Base-by-base conservation (phyloP, 2,329 filamentous ascomycete genomes). In the Mycosphaerella sp. region DNA sequence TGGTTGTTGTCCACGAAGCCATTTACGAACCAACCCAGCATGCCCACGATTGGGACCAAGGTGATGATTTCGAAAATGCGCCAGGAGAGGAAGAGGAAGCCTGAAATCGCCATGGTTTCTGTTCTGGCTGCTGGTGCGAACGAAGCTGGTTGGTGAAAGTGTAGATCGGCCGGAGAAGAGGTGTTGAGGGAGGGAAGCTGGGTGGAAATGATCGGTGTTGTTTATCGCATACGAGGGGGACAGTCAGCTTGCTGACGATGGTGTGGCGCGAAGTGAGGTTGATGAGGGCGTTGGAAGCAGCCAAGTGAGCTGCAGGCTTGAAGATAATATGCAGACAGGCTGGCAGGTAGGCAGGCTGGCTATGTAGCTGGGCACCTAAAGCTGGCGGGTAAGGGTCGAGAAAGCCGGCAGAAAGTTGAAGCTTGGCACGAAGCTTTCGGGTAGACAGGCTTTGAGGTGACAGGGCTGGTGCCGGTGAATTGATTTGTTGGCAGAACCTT, bases 21-120 rank as follows among this genome's bases (percentile, higher is more conserved):
- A 64, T 83, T 67, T 64, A 85, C 80, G 68, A 85, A 84, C 70
- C 78, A 84, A 59, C 79, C 77, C 57, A 82, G 71, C 76, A 85
- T 84, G 67, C 82, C 82, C 66, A 84, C 74, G 55, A 80, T 77
- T 32, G 82, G 81, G 58, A 84, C 80, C 62, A 84, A 70, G 43
- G 80, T 83, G 70, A 81, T 64, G 70, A 85, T 78, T 68, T 85
- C 74, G 67, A 78, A 73, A 66, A 83, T 64, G 55, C 82, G 78
- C 75, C 79, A 82, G 68, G 78, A 78, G 69, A 79, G 75, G 74
- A 84, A 85, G 62, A 83, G 77, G 45, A 84, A 64, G 55, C 80
- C 79, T 58, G 74, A 74, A 64, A 78, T 63, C 6, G 72, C 71
- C 75, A 77, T 78, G 57, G 53, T 34, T 32, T 10, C n/a, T 7